Percentiles rank a stretch among this genome's conserved stretches.
Evolutionary conservation across 208 protist genomes (phyloP).

Genomic region (Trypanosoma scelopori): DNA sequence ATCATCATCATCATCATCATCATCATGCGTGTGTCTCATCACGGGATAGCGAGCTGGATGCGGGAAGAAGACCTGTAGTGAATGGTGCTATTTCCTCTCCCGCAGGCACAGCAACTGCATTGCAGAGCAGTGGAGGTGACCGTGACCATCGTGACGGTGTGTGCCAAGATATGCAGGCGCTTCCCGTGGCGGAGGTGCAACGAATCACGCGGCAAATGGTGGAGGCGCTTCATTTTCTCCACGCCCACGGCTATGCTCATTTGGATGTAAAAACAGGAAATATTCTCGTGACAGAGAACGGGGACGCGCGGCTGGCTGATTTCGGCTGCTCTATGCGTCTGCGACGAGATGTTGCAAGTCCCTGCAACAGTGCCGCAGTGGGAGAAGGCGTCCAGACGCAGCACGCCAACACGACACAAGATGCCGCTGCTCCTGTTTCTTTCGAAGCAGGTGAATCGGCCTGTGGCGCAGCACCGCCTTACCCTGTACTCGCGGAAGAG

Average conservation of each 20-base stretch:
- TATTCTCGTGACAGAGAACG: conserved; percentile 71
- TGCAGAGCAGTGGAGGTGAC: no score
- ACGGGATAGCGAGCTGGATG: background rate
- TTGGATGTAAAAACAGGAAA: conserved; percentile 92
- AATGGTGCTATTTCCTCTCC: background rate
- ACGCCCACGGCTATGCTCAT: conserved; percentile 83
- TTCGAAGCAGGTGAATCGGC: background rate
- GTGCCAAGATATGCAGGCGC: conserved; percentile 43
- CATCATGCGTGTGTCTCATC: background rate
- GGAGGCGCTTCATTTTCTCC: conserved; percentile 77
- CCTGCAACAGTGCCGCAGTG: background rate
- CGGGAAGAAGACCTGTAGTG: background rate
- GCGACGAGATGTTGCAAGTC: background rate
- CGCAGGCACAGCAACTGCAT: no score
- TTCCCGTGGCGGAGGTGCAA: conserved; percentile 66
- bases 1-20: no score
- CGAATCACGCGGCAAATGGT: conserved; percentile 74
- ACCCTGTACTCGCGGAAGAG: conserved; percentile 52
- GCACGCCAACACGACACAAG: background rate
- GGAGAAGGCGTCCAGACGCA: background rate
- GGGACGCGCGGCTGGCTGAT: conserved; percentile 89
- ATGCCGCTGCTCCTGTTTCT: conserved; percentile 7
- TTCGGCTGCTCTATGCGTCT: conserved; percentile 91
- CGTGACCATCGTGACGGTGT: conserved; percentile 8
- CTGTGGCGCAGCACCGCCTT: conserved; percentile 6